phyloP scores from a whole-genome alignment of 352 stramenopile species.

The Pythium periplocum region DNA sequence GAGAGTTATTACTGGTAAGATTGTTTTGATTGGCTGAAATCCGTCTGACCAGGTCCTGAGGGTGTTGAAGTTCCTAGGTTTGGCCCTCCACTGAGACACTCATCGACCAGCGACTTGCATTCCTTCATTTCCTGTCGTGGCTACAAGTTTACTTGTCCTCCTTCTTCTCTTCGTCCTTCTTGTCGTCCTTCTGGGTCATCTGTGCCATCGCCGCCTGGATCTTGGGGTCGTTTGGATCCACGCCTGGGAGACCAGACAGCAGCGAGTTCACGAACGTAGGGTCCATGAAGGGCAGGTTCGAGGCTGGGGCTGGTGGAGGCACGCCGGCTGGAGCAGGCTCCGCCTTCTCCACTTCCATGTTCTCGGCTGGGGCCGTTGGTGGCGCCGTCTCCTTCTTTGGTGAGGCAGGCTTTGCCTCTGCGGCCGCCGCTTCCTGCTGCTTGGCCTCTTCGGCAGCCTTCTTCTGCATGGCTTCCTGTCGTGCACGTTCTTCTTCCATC shows the following conservation, averaged over 20 bases:
- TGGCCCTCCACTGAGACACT: too few species aligned
- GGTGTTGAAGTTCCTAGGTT: conserved; percentile 9
- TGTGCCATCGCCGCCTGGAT: conserved; percentile 89
- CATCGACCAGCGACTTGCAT: too few species aligned
- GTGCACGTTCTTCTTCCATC: conserved; percentile 98
- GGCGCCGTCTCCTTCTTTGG: conserved; percentile 16
- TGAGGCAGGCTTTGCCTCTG: conserved; percentile 9
- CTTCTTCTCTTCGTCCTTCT: conserved; percentile 82
- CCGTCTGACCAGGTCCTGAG: conserved; percentile 7
- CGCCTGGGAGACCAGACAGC: conserved; percentile 81
- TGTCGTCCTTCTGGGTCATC: conserved; percentile 76
- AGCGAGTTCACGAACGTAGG: conserved; percentile 88
- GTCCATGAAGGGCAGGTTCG: conserved; percentile 86
- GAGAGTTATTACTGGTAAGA: conserved; percentile 6
- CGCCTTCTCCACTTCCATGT: conserved; percentile 33
- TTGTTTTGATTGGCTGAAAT: conserved; percentile 10
- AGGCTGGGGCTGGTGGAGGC: conserved; percentile 69
- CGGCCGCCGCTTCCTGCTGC: conserved; percentile 21
- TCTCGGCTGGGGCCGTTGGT: conserved; percentile 15
- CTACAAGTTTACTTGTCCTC: conserved; percentile 65
- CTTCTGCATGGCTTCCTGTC: conserved; percentile 93
- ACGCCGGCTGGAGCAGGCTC: conserved; percentile 19
- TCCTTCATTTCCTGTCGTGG: too few species aligned
- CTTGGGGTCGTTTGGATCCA: conserved; percentile 91
- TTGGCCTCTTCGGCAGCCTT: conserved; percentile 72